Evolutionary conservation across 2,329 filamentous ascomycete genomes (phyloP), one percentile per base, ranked within the genome.

Genomic region (Sporothrix phasma): DNA sequence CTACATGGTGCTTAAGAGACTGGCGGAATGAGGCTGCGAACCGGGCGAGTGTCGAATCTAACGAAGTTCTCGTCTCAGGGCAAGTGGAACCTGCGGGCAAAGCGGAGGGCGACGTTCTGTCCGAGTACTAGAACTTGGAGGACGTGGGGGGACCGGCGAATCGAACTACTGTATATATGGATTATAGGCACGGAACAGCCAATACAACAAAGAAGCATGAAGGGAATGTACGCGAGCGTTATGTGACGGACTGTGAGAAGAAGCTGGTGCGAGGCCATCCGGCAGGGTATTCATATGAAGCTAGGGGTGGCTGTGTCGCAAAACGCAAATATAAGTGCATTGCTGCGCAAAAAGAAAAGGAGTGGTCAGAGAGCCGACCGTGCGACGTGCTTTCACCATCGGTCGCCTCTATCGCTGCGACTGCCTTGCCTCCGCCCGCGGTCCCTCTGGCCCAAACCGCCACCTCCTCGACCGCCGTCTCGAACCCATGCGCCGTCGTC

Each of bases 71-170:
- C 70, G n/a, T 5, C 26, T 7, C 71, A 97, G 93, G 94, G 93
- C 72, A 91, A 93, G 73, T 96, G 80, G 75, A 83, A 95, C 58
- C 75, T 97, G 70, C 85, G 92, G 70, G 93, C 87, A 65, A 97
- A 97, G 87, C 83, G 90, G 75, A 88, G 84, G 92, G 91, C 63
- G 93, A 97, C 73, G 81, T 87, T n/a, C 82, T 95, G 72, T 79
- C 80, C 63, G 92, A 97, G 77, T 93, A 83, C 75, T 97, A 79
- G 73, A 34, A 15, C 10, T 60, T 43, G 19, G 6, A 41, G 29
- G 15, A 26, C 13, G 34, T n/a, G 7, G 15, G 53, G 37, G 34
- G 54, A 39, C 15, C 31, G 31, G 22, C 37, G 34, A 60, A 45
- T 15, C 26, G 24, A 37, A 29, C 4, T 19, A 15, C 22, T 62